A percentile compares a stretch with the other conserved stretches of the same genome.
Evolutionary conservation across 164 flowering plant genomes (phyloP).

Genomic region (Piper longum): DNA sequence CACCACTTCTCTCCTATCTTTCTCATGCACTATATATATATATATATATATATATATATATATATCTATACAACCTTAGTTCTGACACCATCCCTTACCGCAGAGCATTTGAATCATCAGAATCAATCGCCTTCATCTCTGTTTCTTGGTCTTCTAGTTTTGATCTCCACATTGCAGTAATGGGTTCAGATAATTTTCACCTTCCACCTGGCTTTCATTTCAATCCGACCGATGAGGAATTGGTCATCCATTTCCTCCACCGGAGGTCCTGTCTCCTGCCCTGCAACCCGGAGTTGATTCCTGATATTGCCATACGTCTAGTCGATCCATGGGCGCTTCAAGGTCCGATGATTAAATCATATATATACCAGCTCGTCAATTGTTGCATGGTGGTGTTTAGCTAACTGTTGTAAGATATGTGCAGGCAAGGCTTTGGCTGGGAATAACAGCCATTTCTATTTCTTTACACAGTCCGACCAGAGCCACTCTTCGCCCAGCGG

Average conservation of each 20-base stretch:
- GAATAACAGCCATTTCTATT: conserved; percentile 58
- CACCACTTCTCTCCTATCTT: too few relatives aligned
- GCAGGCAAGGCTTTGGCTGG: conserved; percentile 68
- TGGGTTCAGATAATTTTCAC: conserved; percentile 27
- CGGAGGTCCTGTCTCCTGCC: conserved; percentile 54
- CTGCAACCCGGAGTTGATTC: conserved; percentile 63
- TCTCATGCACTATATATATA: too few relatives aligned
- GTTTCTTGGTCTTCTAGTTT: too few relatives aligned
- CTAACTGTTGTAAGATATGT: neutral
- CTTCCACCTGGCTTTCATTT: conserved; percentile 84
- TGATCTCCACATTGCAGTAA: neutral
- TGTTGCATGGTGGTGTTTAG: too few relatives aligned
- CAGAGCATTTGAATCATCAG: neutral
- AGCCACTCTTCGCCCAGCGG: conserved; percentile 42
- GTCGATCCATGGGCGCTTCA: conserved; percentile 86
- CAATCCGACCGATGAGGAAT: conserved; percentile 73
- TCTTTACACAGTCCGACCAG: conserved; percentile 46
- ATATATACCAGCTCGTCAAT: too few relatives aligned
- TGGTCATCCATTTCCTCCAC: conserved; percentile 67
- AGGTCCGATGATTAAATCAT: conserved; percentile 21
- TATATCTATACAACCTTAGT: too few relatives aligned
- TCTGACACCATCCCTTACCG: too few relatives aligned
- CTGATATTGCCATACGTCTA: conserved; percentile 60
- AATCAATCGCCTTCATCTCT: neutral
- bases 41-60: too few relatives aligned